A percentile compares a stretch with the other conserved stretches of the same genome.
Conservation (phyloP, 768 basidiomycete species). For the Suillus plorans region DNA sequence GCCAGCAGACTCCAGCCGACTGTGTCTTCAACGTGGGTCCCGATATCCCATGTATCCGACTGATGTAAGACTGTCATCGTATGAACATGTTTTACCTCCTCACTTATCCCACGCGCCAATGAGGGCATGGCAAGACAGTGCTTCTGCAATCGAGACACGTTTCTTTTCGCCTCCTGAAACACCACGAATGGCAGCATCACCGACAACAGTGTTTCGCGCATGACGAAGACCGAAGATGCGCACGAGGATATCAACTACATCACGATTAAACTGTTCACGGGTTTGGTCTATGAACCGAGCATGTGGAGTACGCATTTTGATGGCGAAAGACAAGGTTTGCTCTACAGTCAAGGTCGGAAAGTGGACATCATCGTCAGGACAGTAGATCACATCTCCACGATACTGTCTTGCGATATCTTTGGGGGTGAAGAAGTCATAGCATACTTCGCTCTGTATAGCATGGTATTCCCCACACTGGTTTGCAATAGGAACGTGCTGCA, state of each 20-base stretch:
- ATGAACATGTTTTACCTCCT: too few species aligned
- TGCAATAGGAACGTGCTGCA: slow-evolving; percentile 84
- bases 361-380: slow-evolving; percentile 67
- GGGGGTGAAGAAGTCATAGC: slow-evolving; percentile 77
- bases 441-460: slow-evolving; percentile 54
- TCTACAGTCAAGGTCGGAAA: slow-evolving; percentile 80
- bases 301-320: slow-evolving; percentile 59
- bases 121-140: too few species aligned
- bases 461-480: slow-evolving; percentile 71
- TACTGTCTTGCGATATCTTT: slow-evolving; percentile 74
- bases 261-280: background rate
- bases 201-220: slow-evolving; percentile 71
- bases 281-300: background rate
- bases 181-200: slow-evolving; percentile 74
- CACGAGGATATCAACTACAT: slow-evolving; percentile 44
- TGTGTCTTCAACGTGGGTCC: too few species aligned
- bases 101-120: too few species aligned
- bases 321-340: slow-evolving; percentile 71
- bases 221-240: slow-evolving; percentile 79
- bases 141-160: too few species aligned
- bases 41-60: too few species aligned
- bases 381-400: slow-evolving; percentile 75
- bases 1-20: too few species aligned
- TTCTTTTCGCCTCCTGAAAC: slow-evolving; percentile 81
- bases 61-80: too few species aligned